phyloP scores from a whole-genome alignment of 2,329 filamentous ascomycete species.

The Fusarium aywerte region DNA sequence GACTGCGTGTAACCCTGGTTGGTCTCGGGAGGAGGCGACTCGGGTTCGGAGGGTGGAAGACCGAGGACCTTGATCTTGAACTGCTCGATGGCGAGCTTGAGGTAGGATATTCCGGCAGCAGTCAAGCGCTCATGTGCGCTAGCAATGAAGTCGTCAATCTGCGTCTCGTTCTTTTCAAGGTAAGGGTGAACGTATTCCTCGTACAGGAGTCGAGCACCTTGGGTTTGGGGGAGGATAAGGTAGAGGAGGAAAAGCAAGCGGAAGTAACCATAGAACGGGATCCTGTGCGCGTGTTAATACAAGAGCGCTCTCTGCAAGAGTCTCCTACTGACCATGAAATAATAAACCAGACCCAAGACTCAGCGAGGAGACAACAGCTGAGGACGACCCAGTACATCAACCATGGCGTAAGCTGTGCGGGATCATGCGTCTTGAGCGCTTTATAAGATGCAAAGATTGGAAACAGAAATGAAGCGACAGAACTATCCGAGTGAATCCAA shows the following conservation, averaged over 20 bases:
- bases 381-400: conserved; percentile 99
- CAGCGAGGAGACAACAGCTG: conserved; percentile 80
- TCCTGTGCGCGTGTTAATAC: conserved; percentile 57
- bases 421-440: conserved; percentile 91
- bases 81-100: conserved; percentile 76
- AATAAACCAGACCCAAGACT: conserved; percentile 89
- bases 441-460: conserved; percentile 98
- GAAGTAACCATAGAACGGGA: conserved; percentile 94
- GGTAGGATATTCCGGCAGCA: conserved; percentile 78
- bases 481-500: conserved; percentile 62
- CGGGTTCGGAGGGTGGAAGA: conserved; percentile 66
- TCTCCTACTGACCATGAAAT: conserved; percentile 69
- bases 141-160: conserved; percentile 92
- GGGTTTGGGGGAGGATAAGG: conserved; percentile 96
- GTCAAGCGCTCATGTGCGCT: conserved; percentile 81
- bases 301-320: neutral
- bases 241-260: conserved; percentile 89
- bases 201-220: conserved; percentile 89
- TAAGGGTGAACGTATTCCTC: conserved; percentile 87
- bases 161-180: conserved; percentile 83
- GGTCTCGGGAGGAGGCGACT: conserved; percentile 55
- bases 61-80: conserved; percentile 83
- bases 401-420: conserved; percentile 92
- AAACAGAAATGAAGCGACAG: conserved; percentile 88
- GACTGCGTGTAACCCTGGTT: conserved; percentile 77